phyloP scores from a whole-genome alignment of 129 eudicot species.

The Escallonia herrerae region DNA sequence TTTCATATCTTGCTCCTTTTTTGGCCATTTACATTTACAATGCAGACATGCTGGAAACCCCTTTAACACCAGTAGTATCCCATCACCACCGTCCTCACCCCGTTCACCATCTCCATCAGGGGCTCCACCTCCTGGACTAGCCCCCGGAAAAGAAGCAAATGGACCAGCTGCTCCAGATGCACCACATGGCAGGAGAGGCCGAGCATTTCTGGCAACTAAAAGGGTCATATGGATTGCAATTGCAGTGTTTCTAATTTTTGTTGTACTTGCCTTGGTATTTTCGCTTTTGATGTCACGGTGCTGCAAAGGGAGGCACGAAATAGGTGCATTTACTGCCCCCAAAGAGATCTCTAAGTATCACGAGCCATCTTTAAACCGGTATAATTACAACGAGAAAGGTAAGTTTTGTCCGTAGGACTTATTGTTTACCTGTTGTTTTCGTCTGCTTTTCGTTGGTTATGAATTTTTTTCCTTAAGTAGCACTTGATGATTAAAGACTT shows the following conservation, averaged over 20 bases:
- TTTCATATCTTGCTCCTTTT: not conserved
- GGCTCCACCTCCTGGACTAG: slow-evolving; percentile 41
- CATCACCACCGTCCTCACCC: slow-evolving; percentile 53
- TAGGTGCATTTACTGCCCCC: slow-evolving; percentile 17
- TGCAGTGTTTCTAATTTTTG: slow-evolving; percentile 41
- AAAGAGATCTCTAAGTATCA: slow-evolving; percentile 24
- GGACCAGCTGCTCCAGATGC: slow-evolving; percentile 35
- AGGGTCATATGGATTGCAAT: slow-evolving; percentile 40
- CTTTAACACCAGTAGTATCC: slow-evolving; percentile 67
- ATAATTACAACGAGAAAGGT: slow-evolving; percentile 39
- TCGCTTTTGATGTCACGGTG: slow-evolving; percentile 46
- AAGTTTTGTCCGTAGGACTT: not conserved
- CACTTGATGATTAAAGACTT: not conserved
- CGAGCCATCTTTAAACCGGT: slow-evolving; percentile 24
- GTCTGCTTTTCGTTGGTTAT: not conserved
- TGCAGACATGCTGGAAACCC: slow-evolving; percentile 86
- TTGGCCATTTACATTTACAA: slow-evolving; percentile 8
- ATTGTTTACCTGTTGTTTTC: not conserved
- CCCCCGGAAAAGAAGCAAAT: slow-evolving; percentile 31
- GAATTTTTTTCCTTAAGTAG: no score
- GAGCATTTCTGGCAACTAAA: slow-evolving; percentile 19
- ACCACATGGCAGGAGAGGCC: slow-evolving; percentile 20
- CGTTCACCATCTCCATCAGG: slow-evolving; percentile 50
- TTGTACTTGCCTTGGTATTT: slow-evolving; percentile 39
- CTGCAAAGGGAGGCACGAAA: slow-evolving; percentile 37